Conservation (phyloP, 768 basidiomycete genomes). For the Hemileccinum impolitum region DNA sequence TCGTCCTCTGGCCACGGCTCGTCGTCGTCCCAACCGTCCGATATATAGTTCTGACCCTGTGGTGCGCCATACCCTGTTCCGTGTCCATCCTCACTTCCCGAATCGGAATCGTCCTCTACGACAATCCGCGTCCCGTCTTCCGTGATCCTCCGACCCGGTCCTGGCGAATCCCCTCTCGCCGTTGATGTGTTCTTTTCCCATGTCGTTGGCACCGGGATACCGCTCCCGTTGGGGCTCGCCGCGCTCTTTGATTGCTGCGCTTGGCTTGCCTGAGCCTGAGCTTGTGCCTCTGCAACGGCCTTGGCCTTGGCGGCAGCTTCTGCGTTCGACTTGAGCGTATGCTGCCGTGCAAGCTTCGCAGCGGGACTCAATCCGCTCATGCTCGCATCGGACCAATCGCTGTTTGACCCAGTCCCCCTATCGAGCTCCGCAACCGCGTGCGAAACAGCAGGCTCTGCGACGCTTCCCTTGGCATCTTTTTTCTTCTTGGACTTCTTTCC, state of each 20-base stretch:
- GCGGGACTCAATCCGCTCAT: slow-evolving; percentile 84
- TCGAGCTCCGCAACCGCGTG: slow-evolving; percentile 86
- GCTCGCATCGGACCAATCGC: slow-evolving; percentile 57
- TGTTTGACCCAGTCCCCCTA: slow-evolving; percentile 37
- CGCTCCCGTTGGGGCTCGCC: slow-evolving; percentile 27
- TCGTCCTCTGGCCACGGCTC: slow-evolving; percentile 73
- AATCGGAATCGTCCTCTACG: slow-evolving; percentile 69
- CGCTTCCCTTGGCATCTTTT: slow-evolving; percentile 61
- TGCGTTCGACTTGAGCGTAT: slow-evolving; percentile 83
- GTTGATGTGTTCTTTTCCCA: slow-evolving; percentile 86
- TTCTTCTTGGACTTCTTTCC: slow-evolving; percentile 49
- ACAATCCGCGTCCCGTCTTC: slow-evolving; percentile 67
- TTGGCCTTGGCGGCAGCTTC: slow-evolving; percentile 43
- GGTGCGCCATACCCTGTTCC: slow-evolving; percentile 33
- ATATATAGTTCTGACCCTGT: slow-evolving; percentile 40
- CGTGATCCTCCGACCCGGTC: slow-evolving; percentile 44
- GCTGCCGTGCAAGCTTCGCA: slow-evolving; percentile 84
- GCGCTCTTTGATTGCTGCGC: slow-evolving; percentile 18
- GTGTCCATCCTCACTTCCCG: slow-evolving; percentile 53
- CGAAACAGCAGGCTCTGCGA: slow-evolving; percentile 68
- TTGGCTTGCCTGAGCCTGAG: slow-evolving; percentile 25
- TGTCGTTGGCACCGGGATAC: slow-evolving; percentile 47
- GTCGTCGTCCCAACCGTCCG: slow-evolving; percentile 74
- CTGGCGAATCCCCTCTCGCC: slow-evolving; percentile 43
- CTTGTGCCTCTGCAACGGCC: slow-evolving; percentile 29